These are phyloP conservation scores for Ophiostoma populinum DNA, from an alignment of 2,329 filamentous ascomycete species.

Conservation along the genomic window DNA sequence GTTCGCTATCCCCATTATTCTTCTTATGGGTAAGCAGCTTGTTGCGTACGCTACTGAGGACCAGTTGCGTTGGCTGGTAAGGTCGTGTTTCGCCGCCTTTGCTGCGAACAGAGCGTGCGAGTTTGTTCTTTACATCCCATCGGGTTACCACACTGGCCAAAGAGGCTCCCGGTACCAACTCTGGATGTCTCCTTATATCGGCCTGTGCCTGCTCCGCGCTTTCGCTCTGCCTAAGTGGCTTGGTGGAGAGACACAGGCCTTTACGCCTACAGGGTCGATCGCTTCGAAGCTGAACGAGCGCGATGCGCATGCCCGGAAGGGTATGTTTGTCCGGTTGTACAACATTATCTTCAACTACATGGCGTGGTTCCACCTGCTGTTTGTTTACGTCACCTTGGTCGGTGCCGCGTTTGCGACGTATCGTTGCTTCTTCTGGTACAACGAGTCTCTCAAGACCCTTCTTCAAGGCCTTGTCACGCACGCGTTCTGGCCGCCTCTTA, in stretches of 20 bases:
- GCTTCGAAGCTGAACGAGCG: constrained; percentile 40
- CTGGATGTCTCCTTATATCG: constrained; percentile 33
- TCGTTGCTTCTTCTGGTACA: constrained; percentile 28
- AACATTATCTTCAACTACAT: constrained; percentile 38
- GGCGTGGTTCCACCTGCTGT: constrained; percentile 35
- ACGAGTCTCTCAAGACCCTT: constrained; percentile 18
- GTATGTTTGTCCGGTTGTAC: constrained; percentile 34
- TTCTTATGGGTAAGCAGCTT: constrained; percentile 36
- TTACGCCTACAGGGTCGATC: constrained; percentile 43
- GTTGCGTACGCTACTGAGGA: constrained; percentile 35
- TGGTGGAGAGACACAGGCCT: constrained; percentile 38
- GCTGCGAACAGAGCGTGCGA: constrained; percentile 36
- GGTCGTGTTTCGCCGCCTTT: constrained; percentile 33
- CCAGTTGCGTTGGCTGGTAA: constrained; percentile 41
- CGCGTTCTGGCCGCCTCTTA: constrained; percentile 43
- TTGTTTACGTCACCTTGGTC: constrained; percentile 35
- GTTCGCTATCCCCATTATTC: constrained; percentile 40
- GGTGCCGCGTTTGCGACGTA: constrained; percentile 32
- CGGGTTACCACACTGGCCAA: constrained; percentile 41
- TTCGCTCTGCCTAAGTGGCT: constrained; percentile 44
- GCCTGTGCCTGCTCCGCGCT: constrained; percentile 34
- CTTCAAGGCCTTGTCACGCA: constrained; percentile 39
- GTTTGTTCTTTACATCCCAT: constrained; percentile 35
- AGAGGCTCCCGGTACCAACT: constrained; percentile 37
- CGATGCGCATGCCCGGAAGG: too few relatives aligned